Conservation (phyloP, 768 basidiomycete genomes). For the Pulveroboletus sp. region DNA sequence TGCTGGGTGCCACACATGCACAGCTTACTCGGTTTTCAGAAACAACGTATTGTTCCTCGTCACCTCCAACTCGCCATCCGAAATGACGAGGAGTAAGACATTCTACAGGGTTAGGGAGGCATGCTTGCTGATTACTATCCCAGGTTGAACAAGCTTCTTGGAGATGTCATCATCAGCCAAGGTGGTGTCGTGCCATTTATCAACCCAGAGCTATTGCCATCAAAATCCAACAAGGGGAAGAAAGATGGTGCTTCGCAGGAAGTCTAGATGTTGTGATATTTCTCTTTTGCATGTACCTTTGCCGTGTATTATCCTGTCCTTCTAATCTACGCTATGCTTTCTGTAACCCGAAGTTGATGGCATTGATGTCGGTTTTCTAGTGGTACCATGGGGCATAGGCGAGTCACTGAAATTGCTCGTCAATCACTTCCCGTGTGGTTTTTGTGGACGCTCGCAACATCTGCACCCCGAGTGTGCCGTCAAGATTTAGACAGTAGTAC, state of each 20-base stretch:
- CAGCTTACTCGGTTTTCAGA: constrained; percentile 27
- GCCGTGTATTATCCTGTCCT: constrained; percentile 21
- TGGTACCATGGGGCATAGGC: too few relatives aligned
- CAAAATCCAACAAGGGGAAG: constrained; percentile 45
- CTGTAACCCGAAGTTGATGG: constrained; percentile 13
- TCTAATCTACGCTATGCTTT: constrained; percentile 31
- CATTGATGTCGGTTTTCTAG: too few relatives aligned
- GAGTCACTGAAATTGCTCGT: too few relatives aligned
- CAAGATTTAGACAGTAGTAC: too few relatives aligned
- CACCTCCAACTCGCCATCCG: constrained; percentile 73
- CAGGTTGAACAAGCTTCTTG: constrained; percentile 55
- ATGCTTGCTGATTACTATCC: neutral
- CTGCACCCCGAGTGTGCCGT: too few relatives aligned
- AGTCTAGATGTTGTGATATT: constrained; percentile 33
- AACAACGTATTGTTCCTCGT: constrained; percentile 77
- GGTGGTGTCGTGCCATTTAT: constrained; percentile 75
- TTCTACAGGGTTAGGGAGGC: neutral
- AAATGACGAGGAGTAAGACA: constrained; percentile 65
- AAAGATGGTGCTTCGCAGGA: constrained; percentile 50
- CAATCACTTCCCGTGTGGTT: too few relatives aligned
- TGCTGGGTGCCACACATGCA: neutral
- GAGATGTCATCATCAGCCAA: constrained; percentile 65
- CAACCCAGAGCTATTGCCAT: constrained; percentile 44
- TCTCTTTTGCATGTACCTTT: constrained; percentile 6
- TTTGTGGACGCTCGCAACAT: too few relatives aligned